A percentile compares a stretch with the other conserved stretches of the same genome.
These are phyloP conservation scores for Fusarium bulbicola DNA, from an alignment of 2,329 filamentous ascomycete genomes.

Conservation along the genomic window DNA sequence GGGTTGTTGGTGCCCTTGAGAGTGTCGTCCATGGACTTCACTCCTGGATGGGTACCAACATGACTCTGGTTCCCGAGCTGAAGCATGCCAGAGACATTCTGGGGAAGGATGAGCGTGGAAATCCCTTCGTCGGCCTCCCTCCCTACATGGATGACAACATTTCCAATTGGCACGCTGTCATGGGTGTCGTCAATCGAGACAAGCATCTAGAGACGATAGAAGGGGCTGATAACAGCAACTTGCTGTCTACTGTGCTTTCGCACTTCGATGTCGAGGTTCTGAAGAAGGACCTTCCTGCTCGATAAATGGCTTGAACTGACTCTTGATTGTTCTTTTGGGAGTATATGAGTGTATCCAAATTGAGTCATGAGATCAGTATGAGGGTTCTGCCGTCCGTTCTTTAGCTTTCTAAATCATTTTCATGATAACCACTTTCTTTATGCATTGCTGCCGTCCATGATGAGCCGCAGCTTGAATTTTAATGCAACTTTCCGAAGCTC, in stretches of 20 bases:
- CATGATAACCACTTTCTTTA: no score
- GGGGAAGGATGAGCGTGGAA: background rate
- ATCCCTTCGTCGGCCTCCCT: conserved; percentile 1
- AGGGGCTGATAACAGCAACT: background rate
- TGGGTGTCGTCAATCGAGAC: background rate
- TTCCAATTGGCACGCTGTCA: background rate
- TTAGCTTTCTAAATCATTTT: no score
- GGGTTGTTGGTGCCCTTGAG: conserved; percentile 9
- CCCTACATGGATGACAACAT: background rate
- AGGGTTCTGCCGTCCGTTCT: no score
- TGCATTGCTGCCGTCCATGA: no score
- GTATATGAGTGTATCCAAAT: background rate
- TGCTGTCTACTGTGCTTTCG: background rate
- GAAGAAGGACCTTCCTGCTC: background rate
- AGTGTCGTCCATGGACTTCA: conserved; percentile 2
- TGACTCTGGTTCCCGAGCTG: background rate
- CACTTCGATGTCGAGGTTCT: background rate
- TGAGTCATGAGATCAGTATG: background rate
- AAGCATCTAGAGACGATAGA: background rate
- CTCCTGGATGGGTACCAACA: conserved; percentile 1
- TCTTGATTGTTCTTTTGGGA: no score
- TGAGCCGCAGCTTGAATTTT: no score
- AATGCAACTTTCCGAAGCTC: no score
- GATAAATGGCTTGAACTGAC: background rate
- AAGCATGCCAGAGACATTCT: background rate